Conservation (phyloP, 164 flowering plant genomes). For the Cinnamomum chago region DNA sequence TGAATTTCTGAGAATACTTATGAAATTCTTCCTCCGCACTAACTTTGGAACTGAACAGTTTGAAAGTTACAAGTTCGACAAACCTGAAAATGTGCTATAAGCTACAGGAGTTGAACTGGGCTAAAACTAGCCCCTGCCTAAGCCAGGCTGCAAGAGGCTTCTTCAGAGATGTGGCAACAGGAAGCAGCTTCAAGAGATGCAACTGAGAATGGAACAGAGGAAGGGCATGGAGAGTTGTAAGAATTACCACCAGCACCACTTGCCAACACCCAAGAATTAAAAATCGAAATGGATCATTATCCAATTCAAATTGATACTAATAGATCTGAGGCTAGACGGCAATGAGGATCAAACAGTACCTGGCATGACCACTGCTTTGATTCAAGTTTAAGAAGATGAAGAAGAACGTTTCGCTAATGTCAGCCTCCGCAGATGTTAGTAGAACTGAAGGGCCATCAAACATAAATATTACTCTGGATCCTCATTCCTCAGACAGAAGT, state of each 20-base stretch:
- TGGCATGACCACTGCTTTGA: constrained; percentile 56
- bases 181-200: constrained; percentile 84
- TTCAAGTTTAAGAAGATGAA: constrained; percentile 23
- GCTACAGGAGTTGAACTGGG: constrained; percentile 96
- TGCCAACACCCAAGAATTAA: constrained; percentile 69
- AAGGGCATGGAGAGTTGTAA: constrained; percentile 89
- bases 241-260: constrained; percentile 37
- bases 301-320: constrained; percentile 41
- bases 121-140: constrained; percentile 85
- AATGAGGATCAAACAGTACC: constrained; percentile 91
- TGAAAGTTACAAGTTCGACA: constrained; percentile 89
- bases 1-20: neutral
- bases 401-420: constrained; percentile 30
- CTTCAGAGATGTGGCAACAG: constrained; percentile 76
- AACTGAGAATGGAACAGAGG: constrained; percentile 83
- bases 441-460: constrained; percentile 78
- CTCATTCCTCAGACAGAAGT: constrained; percentile 21
- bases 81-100: constrained; percentile 81
- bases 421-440: constrained; percentile 28
- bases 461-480: constrained; percentile 27
- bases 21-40: neutral
- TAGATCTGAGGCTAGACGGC: constrained; percentile 27
- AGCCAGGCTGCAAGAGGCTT: constrained; percentile 67
- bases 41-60: constrained; percentile 33
- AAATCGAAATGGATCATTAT: constrained; percentile 65